phyloP scores from a whole-genome alignment of 176 grass and related monocot genomes.

The Musa itinerans region DNA sequence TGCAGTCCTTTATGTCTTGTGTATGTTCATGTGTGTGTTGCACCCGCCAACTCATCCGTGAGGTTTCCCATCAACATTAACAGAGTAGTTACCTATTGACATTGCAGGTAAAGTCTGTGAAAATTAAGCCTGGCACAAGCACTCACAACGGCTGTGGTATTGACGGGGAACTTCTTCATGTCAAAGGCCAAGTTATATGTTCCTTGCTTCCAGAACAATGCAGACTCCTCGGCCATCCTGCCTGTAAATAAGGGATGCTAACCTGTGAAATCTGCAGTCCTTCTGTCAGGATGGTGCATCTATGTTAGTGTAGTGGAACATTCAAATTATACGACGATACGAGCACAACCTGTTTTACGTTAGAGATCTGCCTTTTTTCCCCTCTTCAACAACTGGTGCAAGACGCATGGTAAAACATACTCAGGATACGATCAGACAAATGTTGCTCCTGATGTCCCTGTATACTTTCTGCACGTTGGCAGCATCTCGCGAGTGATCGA shows the following conservation, averaged over 20 bases:
- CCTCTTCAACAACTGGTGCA: no score
- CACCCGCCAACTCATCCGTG: no score
- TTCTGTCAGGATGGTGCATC: background rate
- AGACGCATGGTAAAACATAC: no score
- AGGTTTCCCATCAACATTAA: background rate
- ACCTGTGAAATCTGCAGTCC: background rate
- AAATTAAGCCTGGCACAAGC: slow-evolving; percentile 40
- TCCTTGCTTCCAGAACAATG: slow-evolving; percentile 61
- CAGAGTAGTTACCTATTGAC: background rate
- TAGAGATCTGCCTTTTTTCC: no score
- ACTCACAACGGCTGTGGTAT: slow-evolving; percentile 71
- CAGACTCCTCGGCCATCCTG: slow-evolving; percentile 46
- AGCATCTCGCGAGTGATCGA: no score
- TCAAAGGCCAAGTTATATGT: slow-evolving; percentile 39
- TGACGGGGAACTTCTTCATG: slow-evolving; percentile 68
- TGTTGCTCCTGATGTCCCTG: no score
- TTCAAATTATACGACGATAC: background rate
- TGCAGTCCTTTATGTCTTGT: no score
- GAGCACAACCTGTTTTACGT: no score
- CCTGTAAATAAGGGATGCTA: slow-evolving; percentile 7
- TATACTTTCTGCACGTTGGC: no score
- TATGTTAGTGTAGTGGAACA: no score
- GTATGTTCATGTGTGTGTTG: no score
- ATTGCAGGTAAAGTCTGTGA: slow-evolving; percentile 75
- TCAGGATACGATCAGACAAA: no score